These are phyloP conservation scores for Backusella luteola DNA, from an alignment of 192 early-diverging fungal genomes.

Conservation along the genomic window DNA sequence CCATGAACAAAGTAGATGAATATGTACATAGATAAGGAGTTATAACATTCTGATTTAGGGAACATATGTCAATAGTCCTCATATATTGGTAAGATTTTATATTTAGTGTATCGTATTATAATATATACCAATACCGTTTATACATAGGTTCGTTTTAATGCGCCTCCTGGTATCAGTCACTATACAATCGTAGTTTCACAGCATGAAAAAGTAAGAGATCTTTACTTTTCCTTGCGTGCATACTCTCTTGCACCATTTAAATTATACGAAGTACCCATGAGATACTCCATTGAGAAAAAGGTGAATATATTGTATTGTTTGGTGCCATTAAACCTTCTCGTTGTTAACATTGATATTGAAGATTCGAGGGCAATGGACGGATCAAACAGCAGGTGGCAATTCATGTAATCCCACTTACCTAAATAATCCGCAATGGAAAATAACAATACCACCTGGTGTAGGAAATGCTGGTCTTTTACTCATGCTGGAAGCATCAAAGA, in stretches of 20 bases:
- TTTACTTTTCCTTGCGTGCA: constrained; percentile 77
- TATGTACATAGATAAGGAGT: not conserved
- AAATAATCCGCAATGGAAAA: constrained; percentile 78
- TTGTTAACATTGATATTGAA: constrained; percentile 15
- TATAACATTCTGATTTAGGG: constrained; percentile 51
- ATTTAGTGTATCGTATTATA: not conserved
- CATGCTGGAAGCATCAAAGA: constrained; percentile 68
- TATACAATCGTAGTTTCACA: constrained; percentile 85
- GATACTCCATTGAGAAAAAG: constrained; percentile 54
- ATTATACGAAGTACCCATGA: constrained; percentile 60
- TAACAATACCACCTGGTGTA: constrained; percentile 46
- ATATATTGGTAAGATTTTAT: constrained; percentile 59
- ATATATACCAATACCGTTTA: not conserved
- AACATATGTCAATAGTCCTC: constrained; percentile 86
- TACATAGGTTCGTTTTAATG: constrained; percentile 59
- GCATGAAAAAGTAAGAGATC: constrained; percentile 62
- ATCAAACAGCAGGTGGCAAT: constrained; percentile 76
- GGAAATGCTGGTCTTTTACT: constrained; percentile 35
- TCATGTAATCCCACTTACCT: constrained; percentile 64
- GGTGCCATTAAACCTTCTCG: not conserved
- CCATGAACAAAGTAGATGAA: constrained; percentile 10
- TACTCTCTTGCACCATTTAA: constrained; percentile 64
- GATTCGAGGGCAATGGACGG: constrained; percentile 68
- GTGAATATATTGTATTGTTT: constrained; percentile 24
- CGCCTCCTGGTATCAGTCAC: constrained; percentile 49